phyloP scores from a whole-genome alignment of 345 rosid species.

The Acer campestre region DNA sequence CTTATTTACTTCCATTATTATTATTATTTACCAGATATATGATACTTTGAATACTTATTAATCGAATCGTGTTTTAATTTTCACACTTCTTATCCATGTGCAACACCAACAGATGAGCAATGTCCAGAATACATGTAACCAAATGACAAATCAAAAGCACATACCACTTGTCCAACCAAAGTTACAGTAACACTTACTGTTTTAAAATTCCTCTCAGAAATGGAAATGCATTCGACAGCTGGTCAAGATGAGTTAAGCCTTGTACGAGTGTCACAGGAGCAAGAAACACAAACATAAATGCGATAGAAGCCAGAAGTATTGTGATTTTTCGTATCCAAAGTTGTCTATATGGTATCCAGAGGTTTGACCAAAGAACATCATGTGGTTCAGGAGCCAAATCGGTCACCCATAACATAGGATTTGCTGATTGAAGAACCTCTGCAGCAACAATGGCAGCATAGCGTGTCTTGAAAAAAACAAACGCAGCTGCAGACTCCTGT shows the following conservation, averaged over 20 bases:
- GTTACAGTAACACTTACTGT: slow-evolving; percentile 47
- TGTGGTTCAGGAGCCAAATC: slow-evolving; percentile 89
- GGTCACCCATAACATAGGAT: slow-evolving; percentile 96
- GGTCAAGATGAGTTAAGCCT: slow-evolving; percentile 71
- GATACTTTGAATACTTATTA: background rate
- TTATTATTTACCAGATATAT: background rate
- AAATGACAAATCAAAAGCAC: background rate
- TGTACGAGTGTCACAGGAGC: slow-evolving; percentile 81
- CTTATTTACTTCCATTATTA: background rate
- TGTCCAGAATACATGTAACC: slow-evolving; percentile 7
- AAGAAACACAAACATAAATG: slow-evolving; percentile 75
- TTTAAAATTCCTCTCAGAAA: slow-evolving; percentile 56
- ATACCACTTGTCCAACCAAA: slow-evolving; percentile 14
- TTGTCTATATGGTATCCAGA: slow-evolving; percentile 73
- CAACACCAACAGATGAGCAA: slow-evolving; percentile 14
- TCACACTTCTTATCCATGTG: background rate
- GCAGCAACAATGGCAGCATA: slow-evolving; percentile 82
- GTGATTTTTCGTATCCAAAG: slow-evolving; percentile 86
- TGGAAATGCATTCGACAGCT: slow-evolving; percentile 59
- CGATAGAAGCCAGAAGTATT: slow-evolving; percentile 58
- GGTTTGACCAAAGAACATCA: slow-evolving; percentile 92
- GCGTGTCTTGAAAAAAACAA: slow-evolving; percentile 91
- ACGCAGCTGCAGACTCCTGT: slow-evolving; percentile 90
- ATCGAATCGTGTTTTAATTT: background rate
- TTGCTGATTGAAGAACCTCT: slow-evolving; percentile 76